Conservation (phyloP, 805 yeast species). For the Ogataea nonfermentans region DNA sequence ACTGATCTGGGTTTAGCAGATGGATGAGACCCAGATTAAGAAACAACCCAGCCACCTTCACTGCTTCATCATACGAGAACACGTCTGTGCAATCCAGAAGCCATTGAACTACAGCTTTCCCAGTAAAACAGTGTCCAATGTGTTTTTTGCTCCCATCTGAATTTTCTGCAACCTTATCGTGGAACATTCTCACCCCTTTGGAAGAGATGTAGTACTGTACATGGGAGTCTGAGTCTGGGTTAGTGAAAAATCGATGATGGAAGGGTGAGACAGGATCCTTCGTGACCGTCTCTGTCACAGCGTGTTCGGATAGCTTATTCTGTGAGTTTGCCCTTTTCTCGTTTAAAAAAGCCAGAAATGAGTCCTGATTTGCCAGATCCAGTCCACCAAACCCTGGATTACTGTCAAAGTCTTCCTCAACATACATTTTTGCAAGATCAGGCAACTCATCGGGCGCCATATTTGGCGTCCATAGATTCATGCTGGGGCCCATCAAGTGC, state of each 20-base stretch:
- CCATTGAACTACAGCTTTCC: slow-evolving; percentile 85
- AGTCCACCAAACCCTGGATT: slow-evolving; percentile 8
- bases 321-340: slow-evolving; percentile 18
- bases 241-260: slow-evolving; percentile 73
- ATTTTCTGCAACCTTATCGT: slow-evolving; percentile 31
- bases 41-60: slow-evolving; percentile 50
- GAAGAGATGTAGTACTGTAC: slow-evolving; percentile 72
- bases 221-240: slow-evolving; percentile 84
- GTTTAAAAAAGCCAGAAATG: slow-evolving; percentile 24
- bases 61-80: slow-evolving; percentile 50
- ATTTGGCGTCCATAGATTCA: slow-evolving; percentile 68
- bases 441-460: slow-evolving; percentile 50
- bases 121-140: slow-evolving; percentile 56
- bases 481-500: slow-evolving; percentile 57
- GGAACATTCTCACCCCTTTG: slow-evolving; percentile 62
- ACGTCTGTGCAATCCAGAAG: slow-evolving; percentile 84
- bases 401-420: slow-evolving; percentile 7
- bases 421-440: slow-evolving; percentile 27
- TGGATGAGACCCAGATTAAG: slow-evolving; percentile 45
- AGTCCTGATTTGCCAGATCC: slow-evolving; percentile 15
- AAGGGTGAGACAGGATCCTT: slow-evolving; percentile 50
- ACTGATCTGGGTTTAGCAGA: slow-evolving; percentile 33
- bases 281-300: background rate
- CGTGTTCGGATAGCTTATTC: background rate
- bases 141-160: slow-evolving; percentile 27